Percentiles rank a stretch among this genome's conserved stretches.
phyloP scores from a whole-genome alignment of 139 green algal genomes.

The Closterium sp. region DNA sequence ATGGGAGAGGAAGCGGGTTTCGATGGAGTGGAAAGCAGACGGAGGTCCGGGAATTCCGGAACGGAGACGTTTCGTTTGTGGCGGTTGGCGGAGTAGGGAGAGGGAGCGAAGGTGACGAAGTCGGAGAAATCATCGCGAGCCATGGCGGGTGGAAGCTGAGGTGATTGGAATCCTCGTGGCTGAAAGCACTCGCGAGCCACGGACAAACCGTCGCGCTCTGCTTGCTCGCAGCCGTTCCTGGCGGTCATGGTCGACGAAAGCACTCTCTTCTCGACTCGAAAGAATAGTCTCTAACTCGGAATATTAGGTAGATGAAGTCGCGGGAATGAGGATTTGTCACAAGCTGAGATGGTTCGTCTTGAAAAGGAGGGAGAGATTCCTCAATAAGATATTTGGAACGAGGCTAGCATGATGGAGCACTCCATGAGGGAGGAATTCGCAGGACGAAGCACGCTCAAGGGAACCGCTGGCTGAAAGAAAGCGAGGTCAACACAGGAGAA shows the following conservation, averaged over 20 bases:
- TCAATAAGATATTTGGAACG: no score
- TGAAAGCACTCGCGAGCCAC: background rate
- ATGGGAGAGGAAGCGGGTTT: background rate
- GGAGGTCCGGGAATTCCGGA: background rate
- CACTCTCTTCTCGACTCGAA: background rate
- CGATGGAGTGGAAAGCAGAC: background rate
- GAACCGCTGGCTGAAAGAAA: no score
- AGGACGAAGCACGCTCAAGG: no score
- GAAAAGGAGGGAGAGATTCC: no score
- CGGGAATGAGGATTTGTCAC: no score
- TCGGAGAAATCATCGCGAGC: background rate
- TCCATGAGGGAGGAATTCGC: no score
- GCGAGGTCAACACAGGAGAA: no score
- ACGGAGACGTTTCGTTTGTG: background rate
- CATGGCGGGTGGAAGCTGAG: background rate
- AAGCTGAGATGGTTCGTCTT: no score
- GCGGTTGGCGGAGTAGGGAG: background rate
- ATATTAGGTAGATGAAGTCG: no score
- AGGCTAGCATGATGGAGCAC: no score
- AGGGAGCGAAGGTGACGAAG: background rate
- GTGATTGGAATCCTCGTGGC: background rate
- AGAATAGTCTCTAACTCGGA: no score
- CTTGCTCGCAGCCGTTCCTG: background rate
- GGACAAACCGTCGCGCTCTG: background rate
- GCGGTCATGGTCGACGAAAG: background rate